Conservation (phyloP, 2,329 filamentous ascomycete genomes). For the Mycocentrospora acerina region DNA sequence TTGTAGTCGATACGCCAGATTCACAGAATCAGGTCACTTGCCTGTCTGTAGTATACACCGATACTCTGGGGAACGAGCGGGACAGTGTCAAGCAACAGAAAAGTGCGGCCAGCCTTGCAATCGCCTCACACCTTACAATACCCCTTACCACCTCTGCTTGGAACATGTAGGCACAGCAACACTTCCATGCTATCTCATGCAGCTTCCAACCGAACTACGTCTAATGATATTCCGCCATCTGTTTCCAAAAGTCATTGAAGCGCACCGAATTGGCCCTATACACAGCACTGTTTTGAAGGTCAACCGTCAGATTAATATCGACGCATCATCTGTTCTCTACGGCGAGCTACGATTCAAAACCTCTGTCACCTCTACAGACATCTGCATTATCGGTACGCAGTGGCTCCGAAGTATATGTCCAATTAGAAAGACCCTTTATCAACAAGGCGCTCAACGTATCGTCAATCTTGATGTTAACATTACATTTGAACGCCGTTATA, state of each 20-base stretch:
- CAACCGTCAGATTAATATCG: conserved; percentile 14
- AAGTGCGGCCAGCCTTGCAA: conserved; percentile 14
- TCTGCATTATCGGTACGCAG: conserved; percentile 1
- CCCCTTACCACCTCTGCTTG: conserved; percentile 14
- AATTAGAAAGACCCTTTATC: conserved; percentile 1
- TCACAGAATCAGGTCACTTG: conserved; percentile 2
- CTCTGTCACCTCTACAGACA: not conserved
- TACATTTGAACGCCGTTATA: not conserved
- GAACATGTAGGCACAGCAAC: conserved; percentile 10
- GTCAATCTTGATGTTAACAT: conserved; percentile 3
- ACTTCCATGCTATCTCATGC: conserved; percentile 16
- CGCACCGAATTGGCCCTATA: not conserved
- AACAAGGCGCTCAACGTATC: conserved; percentile 2
- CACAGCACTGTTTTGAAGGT: conserved; percentile 7
- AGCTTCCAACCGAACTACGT: conserved; percentile 17
- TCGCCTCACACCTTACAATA: conserved; percentile 4
- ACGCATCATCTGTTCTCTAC: conserved; percentile 15
- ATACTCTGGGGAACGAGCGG: not conserved
- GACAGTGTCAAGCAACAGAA: conserved; percentile 16
- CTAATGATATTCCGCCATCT: conserved; percentile 19
- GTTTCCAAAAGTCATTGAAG: conserved; percentile 8
- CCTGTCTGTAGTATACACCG: conserved; percentile 8
- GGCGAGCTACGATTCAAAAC: conserved; percentile 9
- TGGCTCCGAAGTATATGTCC: not conserved
- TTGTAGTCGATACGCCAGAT: conserved; percentile 4